phyloP scores from a whole-genome alignment of 371 early-diverging fungal genomes.

The Rhizoclosmatium hyalinum region DNA sequence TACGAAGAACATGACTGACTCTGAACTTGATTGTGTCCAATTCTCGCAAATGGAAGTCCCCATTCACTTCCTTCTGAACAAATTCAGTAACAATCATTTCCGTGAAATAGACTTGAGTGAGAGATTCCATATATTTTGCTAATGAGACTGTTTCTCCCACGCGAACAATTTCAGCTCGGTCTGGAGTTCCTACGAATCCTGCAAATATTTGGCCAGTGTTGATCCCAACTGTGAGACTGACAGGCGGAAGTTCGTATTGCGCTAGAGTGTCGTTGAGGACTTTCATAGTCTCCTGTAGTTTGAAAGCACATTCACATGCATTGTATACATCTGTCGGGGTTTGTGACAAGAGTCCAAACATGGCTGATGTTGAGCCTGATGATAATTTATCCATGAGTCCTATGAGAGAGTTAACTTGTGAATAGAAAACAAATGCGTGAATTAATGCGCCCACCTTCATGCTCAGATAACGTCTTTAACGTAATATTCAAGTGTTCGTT shows the following conservation, averaged over 20 bases:
- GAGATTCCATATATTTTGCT: constrained; percentile 47
- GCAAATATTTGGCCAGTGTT: constrained; percentile 33
- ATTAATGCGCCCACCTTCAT: not conserved
- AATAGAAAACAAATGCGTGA: not conserved
- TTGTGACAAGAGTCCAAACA: constrained; percentile 6
- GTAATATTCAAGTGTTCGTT: constrained; percentile 2
- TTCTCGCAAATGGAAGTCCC: constrained; percentile 46
- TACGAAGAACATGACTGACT: constrained; percentile 26
- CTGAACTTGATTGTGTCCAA: constrained; percentile 47
- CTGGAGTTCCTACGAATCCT: constrained; percentile 51
- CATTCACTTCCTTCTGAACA: constrained; percentile 41
- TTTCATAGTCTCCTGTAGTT: not conserved
- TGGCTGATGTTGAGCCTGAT: not conserved
- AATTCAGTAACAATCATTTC: constrained; percentile 48
- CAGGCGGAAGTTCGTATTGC: not conserved
- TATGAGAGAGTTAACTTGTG: not conserved
- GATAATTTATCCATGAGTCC: constrained; percentile 21
- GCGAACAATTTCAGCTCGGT: constrained; percentile 54
- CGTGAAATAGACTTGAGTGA: constrained; percentile 49
- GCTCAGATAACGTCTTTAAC: not conserved
- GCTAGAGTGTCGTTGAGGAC: not conserved
- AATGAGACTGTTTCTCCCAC: constrained; percentile 53
- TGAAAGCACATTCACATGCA: constrained; percentile 27
- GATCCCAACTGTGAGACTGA: constrained; percentile 9
- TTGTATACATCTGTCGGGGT: not conserved